A percentile compares a stretch with the other conserved stretches of the same genome.
Evolutionary conservation across 305 asterid genomes (phyloP).

Genomic region (Withania somnifera): DNA sequence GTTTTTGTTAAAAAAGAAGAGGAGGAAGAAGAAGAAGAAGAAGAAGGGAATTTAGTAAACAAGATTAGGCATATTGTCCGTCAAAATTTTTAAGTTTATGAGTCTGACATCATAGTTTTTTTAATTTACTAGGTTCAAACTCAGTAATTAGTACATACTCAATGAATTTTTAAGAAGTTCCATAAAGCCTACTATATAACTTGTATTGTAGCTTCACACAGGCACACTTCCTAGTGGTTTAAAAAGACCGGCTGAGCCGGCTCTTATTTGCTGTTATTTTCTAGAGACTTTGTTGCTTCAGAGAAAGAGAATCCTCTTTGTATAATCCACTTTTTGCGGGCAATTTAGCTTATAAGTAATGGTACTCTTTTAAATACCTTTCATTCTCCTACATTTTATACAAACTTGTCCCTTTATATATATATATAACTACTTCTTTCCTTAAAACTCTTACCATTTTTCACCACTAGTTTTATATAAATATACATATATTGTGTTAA

Average conservation of each 20-base stretch:
- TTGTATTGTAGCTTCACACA: too few relatives aligned
- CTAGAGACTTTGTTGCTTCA: constrained; percentile 57
- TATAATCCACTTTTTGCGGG: constrained; percentile 37
- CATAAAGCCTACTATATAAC: too few relatives aligned
- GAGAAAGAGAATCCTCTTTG: constrained; percentile 13
- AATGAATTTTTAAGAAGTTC: background rate
- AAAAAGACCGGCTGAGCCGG: constrained; percentile 31
- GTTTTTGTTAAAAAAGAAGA: background rate
- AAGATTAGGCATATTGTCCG: background rate
- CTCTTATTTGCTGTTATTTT: constrained; percentile 24
- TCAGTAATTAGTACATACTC: background rate
- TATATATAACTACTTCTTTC: background rate
- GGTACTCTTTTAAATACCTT: constrained; percentile 13
- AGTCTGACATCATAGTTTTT: background rate
- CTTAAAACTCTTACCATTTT: background rate
- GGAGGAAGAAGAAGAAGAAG: too few relatives aligned
- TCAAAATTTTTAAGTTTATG: background rate
- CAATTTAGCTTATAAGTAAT: constrained; percentile 33
- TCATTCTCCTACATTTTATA: background rate
- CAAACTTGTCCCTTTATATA: background rate
- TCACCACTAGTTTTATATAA: background rate
- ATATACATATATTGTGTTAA: background rate
- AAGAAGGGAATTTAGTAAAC: background rate
- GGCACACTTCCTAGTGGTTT: too few relatives aligned
- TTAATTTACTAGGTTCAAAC: background rate